Evolutionary conservation across 352 stramenopile genomes (phyloP).

Genomic region (Globisporangium takayamanum): DNA sequence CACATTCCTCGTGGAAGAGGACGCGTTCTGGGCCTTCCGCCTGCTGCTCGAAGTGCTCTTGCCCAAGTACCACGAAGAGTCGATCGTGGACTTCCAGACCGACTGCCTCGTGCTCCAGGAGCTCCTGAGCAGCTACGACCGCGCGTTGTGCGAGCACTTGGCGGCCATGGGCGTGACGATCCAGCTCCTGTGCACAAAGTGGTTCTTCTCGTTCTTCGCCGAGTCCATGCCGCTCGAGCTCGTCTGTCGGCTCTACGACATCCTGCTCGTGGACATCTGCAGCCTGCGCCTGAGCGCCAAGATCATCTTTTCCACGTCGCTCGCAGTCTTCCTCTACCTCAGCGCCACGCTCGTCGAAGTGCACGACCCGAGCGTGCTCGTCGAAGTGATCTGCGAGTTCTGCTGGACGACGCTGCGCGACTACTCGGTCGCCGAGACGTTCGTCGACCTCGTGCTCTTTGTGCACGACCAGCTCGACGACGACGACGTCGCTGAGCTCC

Average conservation of each 20-base stretch:
- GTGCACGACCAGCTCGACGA: conserved; percentile 61
- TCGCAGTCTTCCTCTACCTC: conserved; percentile 71
- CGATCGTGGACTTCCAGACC: conserved; percentile 72
- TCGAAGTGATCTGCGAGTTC: conserved; percentile 79
- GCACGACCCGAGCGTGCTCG: conserved; percentile 61
- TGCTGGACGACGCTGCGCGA: conserved; percentile 64
- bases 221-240: conserved; percentile 79
- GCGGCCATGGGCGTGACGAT: conserved; percentile 53
- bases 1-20: conserved; percentile 70
- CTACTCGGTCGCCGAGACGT: conserved; percentile 65
- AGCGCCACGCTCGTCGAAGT: conserved; percentile 65
- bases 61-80: conserved; percentile 79
- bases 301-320: conserved; percentile 68
- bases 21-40: conserved; percentile 74
- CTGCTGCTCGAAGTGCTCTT: conserved; percentile 65
- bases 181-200: conserved; percentile 77
- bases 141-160: conserved; percentile 52
- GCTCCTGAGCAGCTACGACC: conserved; percentile 44
- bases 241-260: conserved; percentile 70
- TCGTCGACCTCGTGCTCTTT: conserved; percentile 69
- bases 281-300: conserved; percentile 42
- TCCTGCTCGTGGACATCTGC: conserved; percentile 70
- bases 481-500: conserved; percentile 39
- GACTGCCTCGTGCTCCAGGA: conserved; percentile 80
- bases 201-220: conserved; percentile 83